Percentiles rank a stretch among this genome's conserved stretches.
Conservation (phyloP, 352 stramenopile species). For the Globisporangium mamillatum region DNA sequence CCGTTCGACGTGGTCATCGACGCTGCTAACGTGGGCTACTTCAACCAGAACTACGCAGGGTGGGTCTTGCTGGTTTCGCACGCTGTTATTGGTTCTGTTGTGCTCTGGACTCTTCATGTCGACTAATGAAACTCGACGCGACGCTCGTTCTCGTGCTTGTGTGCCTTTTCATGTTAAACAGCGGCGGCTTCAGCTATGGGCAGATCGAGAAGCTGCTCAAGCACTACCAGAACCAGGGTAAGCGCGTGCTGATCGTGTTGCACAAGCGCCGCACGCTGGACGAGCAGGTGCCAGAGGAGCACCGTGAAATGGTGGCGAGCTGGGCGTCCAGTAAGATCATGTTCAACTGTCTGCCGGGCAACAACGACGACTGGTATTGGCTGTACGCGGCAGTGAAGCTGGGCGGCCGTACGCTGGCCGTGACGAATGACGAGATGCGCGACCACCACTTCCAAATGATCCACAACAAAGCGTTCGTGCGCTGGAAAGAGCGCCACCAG, state of each 20-base stretch:
- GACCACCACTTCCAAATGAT: slow-evolving; percentile 99
- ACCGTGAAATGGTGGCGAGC: slow-evolving; percentile 60
- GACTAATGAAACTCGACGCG: slow-evolving; percentile 12
- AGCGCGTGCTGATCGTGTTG: slow-evolving; percentile 93
- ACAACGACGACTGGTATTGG: slow-evolving; percentile 99
- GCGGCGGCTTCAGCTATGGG: slow-evolving; percentile 91
- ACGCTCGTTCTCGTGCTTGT: not conserved
- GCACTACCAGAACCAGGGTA: slow-evolving; percentile 85
- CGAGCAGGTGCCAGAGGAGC: slow-evolving; percentile 79
- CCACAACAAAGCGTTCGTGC: slow-evolving; percentile 90
- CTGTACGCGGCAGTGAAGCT: slow-evolving; percentile 93
- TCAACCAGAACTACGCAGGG: slow-evolving; percentile 95
- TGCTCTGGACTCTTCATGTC: not conserved
- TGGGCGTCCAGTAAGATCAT: slow-evolving; percentile 81
- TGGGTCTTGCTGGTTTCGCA: slow-evolving; percentile 21
- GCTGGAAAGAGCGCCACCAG: slow-evolving; percentile 97
- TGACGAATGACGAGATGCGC: slow-evolving; percentile 99
- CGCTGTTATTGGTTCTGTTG: not conserved
- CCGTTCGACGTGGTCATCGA: slow-evolving; percentile 95
- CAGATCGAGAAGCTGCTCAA: slow-evolving; percentile 94
- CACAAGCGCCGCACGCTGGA: slow-evolving; percentile 93
- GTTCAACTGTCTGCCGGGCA: slow-evolving; percentile 92
- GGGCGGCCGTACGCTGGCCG: slow-evolving; percentile 75
- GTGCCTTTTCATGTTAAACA: slow-evolving; percentile 19
- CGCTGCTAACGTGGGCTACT: slow-evolving; percentile 98